These are phyloP conservation scores for Paraphaeosphaeria sporulosa DNA, from an alignment of 2,329 filamentous ascomycete genomes.

Conservation along the genomic window DNA sequence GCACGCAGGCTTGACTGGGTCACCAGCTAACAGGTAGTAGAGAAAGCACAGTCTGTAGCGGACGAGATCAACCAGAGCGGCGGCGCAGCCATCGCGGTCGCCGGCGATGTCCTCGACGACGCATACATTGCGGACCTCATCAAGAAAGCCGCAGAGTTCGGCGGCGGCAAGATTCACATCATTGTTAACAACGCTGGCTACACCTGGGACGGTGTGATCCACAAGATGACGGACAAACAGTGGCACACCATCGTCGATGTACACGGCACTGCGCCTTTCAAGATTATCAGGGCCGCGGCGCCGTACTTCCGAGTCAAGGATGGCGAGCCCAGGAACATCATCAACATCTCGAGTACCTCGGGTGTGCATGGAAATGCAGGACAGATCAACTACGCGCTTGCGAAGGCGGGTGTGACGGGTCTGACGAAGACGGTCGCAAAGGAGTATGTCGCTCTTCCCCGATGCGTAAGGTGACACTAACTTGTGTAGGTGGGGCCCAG, in stretches of 20 bases:
- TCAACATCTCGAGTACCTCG: slow-evolving; percentile 84
- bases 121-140: slow-evolving; percentile 77
- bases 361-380: slow-evolving; percentile 88
- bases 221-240: slow-evolving; percentile 91
- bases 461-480: slow-evolving; percentile 12
- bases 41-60: slow-evolving; percentile 73
- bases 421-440: slow-evolving; percentile 91
- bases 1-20: background rate
- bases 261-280: slow-evolving; percentile 86
- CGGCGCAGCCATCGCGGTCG: slow-evolving; percentile 74
- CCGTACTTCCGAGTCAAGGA: slow-evolving; percentile 90
- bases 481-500: slow-evolving; percentile 72
- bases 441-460: slow-evolving; percentile 54
- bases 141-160: slow-evolving; percentile 78
- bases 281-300: slow-evolving; percentile 77
- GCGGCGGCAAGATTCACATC: slow-evolving; percentile 86
- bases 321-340: slow-evolving; percentile 76
- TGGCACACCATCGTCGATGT: slow-evolving; percentile 88
- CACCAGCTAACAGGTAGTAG: slow-evolving; percentile 50
- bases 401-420: slow-evolving; percentile 83
- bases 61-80: slow-evolving; percentile 72
- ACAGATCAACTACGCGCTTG: slow-evolving; percentile 88
- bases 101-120: slow-evolving; percentile 78
- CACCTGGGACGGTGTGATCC: slow-evolving; percentile 92
- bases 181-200: slow-evolving; percentile 93